phyloP scores from a whole-genome alignment of 2,329 filamentous ascomycete species.

The Trichoderma koningii region DNA sequence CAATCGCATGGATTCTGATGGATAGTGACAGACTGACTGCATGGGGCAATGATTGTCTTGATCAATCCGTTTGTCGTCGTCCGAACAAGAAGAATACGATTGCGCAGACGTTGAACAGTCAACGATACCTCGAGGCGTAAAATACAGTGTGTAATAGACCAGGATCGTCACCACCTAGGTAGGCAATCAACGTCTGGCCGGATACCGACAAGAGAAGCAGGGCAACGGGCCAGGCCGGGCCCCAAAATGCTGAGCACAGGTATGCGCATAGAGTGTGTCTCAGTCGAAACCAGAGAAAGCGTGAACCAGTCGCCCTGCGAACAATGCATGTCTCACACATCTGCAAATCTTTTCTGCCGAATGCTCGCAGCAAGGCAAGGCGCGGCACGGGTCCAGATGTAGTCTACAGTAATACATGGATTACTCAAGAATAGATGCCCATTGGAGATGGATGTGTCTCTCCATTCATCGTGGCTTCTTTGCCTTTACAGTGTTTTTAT shows the following conservation, averaged over 20 bases:
- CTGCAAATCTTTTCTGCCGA: conserved; percentile 5
- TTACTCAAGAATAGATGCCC: conserved; percentile 3
- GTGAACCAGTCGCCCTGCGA: neutral
- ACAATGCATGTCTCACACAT: conserved; percentile 25
- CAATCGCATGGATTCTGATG: too few species aligned
- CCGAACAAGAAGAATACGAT: neutral
- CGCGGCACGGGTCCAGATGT: conserved; percentile 3
- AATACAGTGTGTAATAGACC: neutral
- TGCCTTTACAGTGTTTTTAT: too few species aligned
- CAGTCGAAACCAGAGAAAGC: neutral
- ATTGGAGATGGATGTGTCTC: neutral
- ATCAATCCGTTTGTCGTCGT: too few species aligned
- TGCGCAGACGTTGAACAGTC: neutral
- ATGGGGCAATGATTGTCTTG: too few species aligned
- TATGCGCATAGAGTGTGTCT: neutral
- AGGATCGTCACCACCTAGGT: conserved; percentile 21
- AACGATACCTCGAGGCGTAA: neutral
- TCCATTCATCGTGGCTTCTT: neutral
- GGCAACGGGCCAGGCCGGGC: neutral
- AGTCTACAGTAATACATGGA: neutral
- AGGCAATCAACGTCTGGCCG: conserved; percentile 1
- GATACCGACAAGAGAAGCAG: neutral
- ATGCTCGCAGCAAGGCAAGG: neutral
- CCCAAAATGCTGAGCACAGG: neutral
- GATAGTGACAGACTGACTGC: too few species aligned